These are phyloP conservation scores for Candida yuanshanica DNA, from an alignment of 805 yeast genomes.

Conservation along the genomic window DNA sequence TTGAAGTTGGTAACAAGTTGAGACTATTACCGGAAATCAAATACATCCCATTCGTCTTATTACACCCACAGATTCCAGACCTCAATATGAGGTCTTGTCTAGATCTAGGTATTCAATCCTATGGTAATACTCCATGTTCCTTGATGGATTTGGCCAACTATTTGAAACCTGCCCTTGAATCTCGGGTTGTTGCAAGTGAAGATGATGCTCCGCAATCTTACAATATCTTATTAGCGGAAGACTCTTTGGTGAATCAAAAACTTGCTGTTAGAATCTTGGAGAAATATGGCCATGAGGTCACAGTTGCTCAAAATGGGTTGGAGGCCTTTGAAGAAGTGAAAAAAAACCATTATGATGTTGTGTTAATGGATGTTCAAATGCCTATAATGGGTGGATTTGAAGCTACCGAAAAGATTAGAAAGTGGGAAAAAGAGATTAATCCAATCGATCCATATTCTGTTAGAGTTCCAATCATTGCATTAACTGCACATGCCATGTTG, in stretches of 20 bases:
- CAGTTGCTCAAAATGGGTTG: conserved; percentile 80
- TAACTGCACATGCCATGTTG: conserved; percentile 91
- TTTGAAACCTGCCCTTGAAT: conserved; percentile 77
- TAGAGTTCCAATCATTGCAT: conserved; percentile 82
- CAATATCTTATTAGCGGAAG: conserved; percentile 76
- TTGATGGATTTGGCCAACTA: conserved; percentile 77
- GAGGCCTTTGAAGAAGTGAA: conserved; percentile 77
- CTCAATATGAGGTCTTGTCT: conserved; percentile 76
- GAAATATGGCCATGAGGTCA: conserved; percentile 79
- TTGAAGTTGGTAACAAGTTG: conserved; percentile 66
- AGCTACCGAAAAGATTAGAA: conserved; percentile 79
- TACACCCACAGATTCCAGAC: conserved; percentile 72
- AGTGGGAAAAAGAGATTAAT: conserved; percentile 77
- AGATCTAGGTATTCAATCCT: conserved; percentile 81
- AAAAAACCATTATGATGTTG: conserved; percentile 65
- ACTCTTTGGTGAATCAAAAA: conserved; percentile 81
- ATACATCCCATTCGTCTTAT: conserved; percentile 74
- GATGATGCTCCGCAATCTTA: conserved; percentile 72
- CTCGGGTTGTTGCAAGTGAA: conserved; percentile 72
- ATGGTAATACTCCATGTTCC: conserved; percentile 85
- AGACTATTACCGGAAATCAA: conserved; percentile 71
- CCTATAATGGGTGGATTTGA: conserved; percentile 95
- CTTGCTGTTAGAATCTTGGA: conserved; percentile 80
- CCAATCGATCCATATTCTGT: conserved; percentile 67
- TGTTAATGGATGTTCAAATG: conserved; percentile 94